Percentiles rank a stretch among this genome's conserved stretches.
Conservation (phyloP, 176 grass and related monocot species). For the Paspalum notatum region DNA sequence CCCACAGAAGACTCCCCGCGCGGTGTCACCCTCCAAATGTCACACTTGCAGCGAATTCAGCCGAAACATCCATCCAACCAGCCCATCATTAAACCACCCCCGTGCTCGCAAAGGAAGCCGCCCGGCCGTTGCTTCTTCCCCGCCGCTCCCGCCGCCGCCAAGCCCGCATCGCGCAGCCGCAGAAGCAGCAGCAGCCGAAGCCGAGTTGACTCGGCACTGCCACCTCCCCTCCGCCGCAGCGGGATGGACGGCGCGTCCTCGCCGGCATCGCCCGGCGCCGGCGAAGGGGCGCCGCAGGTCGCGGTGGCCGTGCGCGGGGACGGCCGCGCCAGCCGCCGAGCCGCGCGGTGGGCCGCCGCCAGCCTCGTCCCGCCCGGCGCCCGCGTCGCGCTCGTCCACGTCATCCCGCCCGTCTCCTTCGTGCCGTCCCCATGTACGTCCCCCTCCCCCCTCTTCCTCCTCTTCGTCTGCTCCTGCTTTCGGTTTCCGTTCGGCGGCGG, state of each 20-base stretch:
- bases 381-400: conserved; percentile 71
- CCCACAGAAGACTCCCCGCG: not conserved
- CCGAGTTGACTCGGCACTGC: conserved; percentile 27
- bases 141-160: conserved; percentile 16
- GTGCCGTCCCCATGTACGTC: conserved; percentile 71
- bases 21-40: not conserved
- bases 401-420: conserved; percentile 70
- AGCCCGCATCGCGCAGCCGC: not conserved
- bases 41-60: not conserved
- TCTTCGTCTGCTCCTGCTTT: not conserved
- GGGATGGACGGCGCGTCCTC: not conserved
- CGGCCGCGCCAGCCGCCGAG: conserved; percentile 65
- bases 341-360: conserved; percentile 65
- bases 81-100: not conserved
- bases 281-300: conserved; percentile 5
- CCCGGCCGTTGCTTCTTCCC: conserved; percentile 29
- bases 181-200: not conserved
- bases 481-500: not conserved
- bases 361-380: conserved; percentile 44
- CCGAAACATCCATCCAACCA: not conserved
- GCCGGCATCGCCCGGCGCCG: not conserved
- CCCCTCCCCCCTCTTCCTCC: not conserved
- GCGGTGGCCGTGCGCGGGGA: conserved; percentile 65
- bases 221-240: not conserved
- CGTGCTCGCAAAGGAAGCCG: conserved; percentile 1